Evolutionary conservation across 2,329 filamentous ascomycete species (phyloP).

Genomic region (Venturia carpophila): DNA sequence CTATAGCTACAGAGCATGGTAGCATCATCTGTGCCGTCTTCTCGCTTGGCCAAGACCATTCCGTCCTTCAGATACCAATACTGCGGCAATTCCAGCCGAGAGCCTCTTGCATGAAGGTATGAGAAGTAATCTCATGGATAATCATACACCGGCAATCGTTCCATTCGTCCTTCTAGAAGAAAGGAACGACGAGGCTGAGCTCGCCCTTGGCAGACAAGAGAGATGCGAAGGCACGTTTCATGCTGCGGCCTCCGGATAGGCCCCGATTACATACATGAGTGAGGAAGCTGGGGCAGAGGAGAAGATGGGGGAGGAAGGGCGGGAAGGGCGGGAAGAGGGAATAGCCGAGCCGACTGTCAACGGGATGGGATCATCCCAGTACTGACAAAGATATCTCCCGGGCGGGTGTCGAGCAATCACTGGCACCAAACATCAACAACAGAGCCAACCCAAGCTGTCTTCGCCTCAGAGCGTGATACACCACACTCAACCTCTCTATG

Average conservation of each 20-base stretch:
- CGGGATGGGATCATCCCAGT: background rate
- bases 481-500: no score
- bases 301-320: background rate
- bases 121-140: background rate
- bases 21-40: background rate
- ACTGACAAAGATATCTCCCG: no score
- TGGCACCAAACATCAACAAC: background rate
- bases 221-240: background rate
- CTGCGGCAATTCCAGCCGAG: background rate
- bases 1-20: background rate
- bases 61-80: background rate
- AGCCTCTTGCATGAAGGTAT: background rate
- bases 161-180: conserved; percentile 1
- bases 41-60: background rate
- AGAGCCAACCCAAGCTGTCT: background rate
- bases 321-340: background rate
- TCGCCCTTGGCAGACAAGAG: background rate
- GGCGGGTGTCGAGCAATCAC: no score
- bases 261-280: background rate
- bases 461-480: no score
- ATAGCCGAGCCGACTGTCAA: no score
- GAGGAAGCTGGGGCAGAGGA: background rate
- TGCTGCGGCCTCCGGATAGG: background rate
- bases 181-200: background rate
- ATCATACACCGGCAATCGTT: background rate